phyloP scores from a whole-genome alignment of 1,139 yeast genomes.

The Zhuliangozyma parablackwelliae region DNA sequence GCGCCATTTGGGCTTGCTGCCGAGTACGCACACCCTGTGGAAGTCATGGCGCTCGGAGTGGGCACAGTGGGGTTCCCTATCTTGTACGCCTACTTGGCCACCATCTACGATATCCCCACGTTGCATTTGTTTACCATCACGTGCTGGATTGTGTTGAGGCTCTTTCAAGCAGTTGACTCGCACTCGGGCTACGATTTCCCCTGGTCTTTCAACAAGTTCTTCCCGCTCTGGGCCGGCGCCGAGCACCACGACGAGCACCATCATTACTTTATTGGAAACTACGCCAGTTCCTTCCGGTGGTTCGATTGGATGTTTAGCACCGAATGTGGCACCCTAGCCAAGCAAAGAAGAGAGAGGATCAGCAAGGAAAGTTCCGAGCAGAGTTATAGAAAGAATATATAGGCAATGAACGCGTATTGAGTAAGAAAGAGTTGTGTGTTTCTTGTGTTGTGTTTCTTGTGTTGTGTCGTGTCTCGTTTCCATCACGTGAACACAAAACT shows the following conservation, averaged over 20 bases:
- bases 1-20: constrained; percentile 50
- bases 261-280: constrained; percentile 88
- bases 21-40: constrained; percentile 47
- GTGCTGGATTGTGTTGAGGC: constrained; percentile 81
- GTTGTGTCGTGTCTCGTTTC: background rate
- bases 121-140: constrained; percentile 76
- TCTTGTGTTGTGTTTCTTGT: background rate
- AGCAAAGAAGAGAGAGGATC: constrained; percentile 54
- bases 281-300: constrained; percentile 91
- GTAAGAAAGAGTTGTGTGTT: constrained; percentile 1
- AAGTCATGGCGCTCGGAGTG: constrained; percentile 41
- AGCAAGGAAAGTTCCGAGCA: constrained; percentile 33
- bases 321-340: constrained; percentile 74
- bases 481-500: too few species aligned
- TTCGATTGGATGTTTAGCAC: constrained; percentile 85
- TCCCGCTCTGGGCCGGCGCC: constrained; percentile 98
- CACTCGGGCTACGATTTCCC: constrained; percentile 98
- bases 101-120: constrained; percentile 31
- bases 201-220: constrained; percentile 84
- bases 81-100: constrained; percentile 41
- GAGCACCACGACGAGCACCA: constrained; percentile 97
- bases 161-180: constrained; percentile 92
- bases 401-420: constrained; percentile 1
- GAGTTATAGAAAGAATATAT: constrained; percentile 2
- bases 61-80: constrained; percentile 54